Percentiles rank a stretch among this genome's conserved stretches.
Conservation (phyloP, 2,329 filamentous ascomycete genomes). For the Laburnicola sp. region DNA sequence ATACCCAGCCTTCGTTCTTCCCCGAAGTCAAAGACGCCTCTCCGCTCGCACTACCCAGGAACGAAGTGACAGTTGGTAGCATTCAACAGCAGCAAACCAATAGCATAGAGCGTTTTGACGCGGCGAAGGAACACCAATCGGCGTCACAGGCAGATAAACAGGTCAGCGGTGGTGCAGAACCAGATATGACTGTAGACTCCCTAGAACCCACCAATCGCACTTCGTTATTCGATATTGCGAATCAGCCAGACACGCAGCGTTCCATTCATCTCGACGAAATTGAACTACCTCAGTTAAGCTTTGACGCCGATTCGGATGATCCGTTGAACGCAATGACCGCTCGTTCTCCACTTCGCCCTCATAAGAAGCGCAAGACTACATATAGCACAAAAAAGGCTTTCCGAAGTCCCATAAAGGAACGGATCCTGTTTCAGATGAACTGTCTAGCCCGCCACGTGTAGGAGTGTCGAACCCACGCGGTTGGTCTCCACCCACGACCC, state of each 20-base stretch:
- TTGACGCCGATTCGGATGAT: slow-evolving; percentile 39
- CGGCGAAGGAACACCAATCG: slow-evolving; percentile 47
- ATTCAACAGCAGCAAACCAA: slow-evolving; percentile 16
- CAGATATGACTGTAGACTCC: slow-evolving; percentile 2
- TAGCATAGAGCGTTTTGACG: slow-evolving; percentile 29
- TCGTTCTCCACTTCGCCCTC: slow-evolving; percentile 28
- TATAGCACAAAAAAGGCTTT: slow-evolving; percentile 26
- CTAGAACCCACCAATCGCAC: slow-evolving; percentile 15
- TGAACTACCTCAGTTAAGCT: slow-evolving; percentile 39
- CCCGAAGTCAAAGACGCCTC: slow-evolving; percentile 3
- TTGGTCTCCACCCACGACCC: slow-evolving; percentile 25
- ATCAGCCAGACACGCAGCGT: slow-evolving; percentile 38
- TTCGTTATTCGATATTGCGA: slow-evolving; percentile 44
- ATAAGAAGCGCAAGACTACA: slow-evolving; percentile 38
- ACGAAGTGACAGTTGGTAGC: not conserved
- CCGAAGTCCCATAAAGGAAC: slow-evolving; percentile 21
- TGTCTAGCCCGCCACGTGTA: slow-evolving; percentile 18
- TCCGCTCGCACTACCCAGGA: not conserved
- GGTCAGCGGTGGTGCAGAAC: slow-evolving; percentile 17
- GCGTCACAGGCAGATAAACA: slow-evolving; percentile 23
- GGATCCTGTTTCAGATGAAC: slow-evolving; percentile 18
- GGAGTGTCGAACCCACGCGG: slow-evolving; percentile 22
- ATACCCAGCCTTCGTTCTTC: slow-evolving; percentile 37
- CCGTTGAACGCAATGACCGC: slow-evolving; percentile 33
- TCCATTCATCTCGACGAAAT: slow-evolving; percentile 37